phyloP scores from a whole-genome alignment of 768 basidiomycete species.

The Leucocoprinus birnbaumii region DNA sequence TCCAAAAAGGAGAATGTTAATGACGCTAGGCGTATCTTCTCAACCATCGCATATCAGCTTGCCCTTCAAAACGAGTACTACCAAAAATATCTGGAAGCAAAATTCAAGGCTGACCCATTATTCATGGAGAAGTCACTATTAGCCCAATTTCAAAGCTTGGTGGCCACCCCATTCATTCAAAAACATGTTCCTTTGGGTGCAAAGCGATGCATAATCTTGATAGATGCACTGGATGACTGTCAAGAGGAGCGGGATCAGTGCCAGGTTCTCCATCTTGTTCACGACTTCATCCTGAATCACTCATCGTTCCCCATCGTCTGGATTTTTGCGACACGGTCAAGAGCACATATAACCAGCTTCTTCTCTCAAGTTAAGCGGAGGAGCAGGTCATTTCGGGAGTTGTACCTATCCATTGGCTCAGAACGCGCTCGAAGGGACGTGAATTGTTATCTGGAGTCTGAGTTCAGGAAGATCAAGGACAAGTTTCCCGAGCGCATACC shows the following conservation, averaged over 20 bases:
- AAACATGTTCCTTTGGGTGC: not conserved
- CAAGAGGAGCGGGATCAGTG: not conserved
- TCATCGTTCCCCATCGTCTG: not conserved
- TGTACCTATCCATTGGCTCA: not conserved
- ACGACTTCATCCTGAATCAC: not conserved
- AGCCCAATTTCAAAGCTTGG: not conserved
- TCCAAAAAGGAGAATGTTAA: not conserved
- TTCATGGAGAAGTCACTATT: not conserved
- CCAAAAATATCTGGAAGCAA: not conserved
- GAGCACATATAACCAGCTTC: not conserved
- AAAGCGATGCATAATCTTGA: not conserved
- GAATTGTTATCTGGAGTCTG: not conserved
- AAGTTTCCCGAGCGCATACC: not conserved
- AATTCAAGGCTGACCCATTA: not conserved
- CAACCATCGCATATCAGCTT: conserved; percentile 1
- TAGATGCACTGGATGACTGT: conserved; percentile 4
- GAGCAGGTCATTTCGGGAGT: not conserved
- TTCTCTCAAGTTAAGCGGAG: not conserved
- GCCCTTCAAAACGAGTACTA: not conserved
- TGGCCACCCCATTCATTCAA: not conserved
- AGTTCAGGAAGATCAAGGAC: not conserved
- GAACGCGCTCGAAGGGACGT: not conserved
- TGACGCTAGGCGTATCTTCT: not conserved
- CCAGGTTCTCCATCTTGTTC: not conserved
- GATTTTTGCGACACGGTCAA: not conserved